Evolutionary conservation across 306 rosid species (phyloP).

Genomic region (Dicorynia guianensis): DNA sequence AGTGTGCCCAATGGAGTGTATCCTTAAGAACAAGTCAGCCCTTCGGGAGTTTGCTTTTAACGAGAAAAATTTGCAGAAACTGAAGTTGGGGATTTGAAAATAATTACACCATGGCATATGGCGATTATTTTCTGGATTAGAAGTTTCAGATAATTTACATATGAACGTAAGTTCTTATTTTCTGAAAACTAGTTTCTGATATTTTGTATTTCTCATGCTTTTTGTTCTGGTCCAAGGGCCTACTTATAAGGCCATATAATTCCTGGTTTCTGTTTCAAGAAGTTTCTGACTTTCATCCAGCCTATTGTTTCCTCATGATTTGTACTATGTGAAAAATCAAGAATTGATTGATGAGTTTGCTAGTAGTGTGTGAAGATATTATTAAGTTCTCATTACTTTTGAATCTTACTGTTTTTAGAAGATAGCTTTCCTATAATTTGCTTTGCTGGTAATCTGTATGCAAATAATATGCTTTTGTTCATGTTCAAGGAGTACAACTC

Average conservation of each 20-base stretch:
- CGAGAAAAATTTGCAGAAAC: background rate
- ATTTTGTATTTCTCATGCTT: conserved; percentile 17
- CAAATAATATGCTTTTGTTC: conserved; percentile 17
- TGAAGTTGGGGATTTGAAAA: background rate
- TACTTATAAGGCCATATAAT: background rate
- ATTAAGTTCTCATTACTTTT: background rate
- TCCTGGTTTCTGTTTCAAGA: background rate
- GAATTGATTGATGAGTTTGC: background rate
- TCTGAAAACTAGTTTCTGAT: background rate
- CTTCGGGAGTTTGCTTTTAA: background rate
- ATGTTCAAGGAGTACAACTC: conserved; percentile 70
- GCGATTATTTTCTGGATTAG: background rate
- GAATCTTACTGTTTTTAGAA: background rate
- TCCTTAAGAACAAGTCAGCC: background rate
- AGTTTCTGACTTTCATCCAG: background rate
- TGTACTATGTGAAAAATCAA: background rate
- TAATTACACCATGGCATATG: background rate
- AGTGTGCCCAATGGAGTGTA: background rate
- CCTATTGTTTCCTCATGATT: background rate
- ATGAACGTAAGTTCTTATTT: background rate
- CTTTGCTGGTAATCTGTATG: conserved; percentile 18
- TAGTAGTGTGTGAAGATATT: background rate
- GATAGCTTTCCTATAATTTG: background rate
- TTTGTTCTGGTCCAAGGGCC: background rate
- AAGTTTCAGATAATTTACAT: background rate